Percentiles rank a stretch among this genome's conserved stretches.
Conservation (phyloP, 805 yeast species). For the Komagataella phaffii region DNA sequence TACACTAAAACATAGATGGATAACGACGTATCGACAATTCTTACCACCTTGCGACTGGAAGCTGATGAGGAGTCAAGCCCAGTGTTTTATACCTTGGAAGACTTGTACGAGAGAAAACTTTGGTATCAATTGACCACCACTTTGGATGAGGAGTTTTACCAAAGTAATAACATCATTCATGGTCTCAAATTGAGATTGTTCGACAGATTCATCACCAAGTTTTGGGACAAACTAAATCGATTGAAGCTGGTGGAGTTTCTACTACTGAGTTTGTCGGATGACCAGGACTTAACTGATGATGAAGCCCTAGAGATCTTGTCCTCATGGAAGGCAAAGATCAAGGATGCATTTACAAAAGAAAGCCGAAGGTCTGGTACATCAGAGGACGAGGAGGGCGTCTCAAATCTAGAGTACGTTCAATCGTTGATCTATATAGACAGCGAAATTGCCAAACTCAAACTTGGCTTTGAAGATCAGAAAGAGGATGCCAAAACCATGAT, state of each 20-base stretch:
- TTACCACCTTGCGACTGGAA: constrained; percentile 45
- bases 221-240: constrained; percentile 63
- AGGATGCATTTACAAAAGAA: constrained; percentile 19
- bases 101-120: constrained; percentile 72
- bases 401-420: constrained; percentile 22
- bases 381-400: constrained; percentile 16
- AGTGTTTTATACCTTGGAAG: constrained; percentile 61
- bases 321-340: constrained; percentile 22
- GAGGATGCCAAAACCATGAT: constrained; percentile 55
- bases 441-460: constrained; percentile 60
- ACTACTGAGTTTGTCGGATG: constrained; percentile 33
- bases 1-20: constrained; percentile 1
- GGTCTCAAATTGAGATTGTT: constrained; percentile 53
- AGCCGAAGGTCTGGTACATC: constrained; percentile 7
- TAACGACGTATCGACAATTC: constrained; percentile 23
- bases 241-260: constrained; percentile 69
- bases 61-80: constrained; percentile 45
- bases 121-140: constrained; percentile 88
- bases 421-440: constrained; percentile 47
- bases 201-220: constrained; percentile 53
- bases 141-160: constrained; percentile 44
- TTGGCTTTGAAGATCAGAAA: constrained; percentile 22
- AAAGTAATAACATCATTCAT: constrained; percentile 30
- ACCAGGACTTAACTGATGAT: constrained; percentile 27
- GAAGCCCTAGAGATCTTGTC: constrained; percentile 19